Evolutionary conservation across 148 eudicot genomes (phyloP), one percentile per base, ranked within the genome.

Genomic region (Camellia granthamiana): DNA sequence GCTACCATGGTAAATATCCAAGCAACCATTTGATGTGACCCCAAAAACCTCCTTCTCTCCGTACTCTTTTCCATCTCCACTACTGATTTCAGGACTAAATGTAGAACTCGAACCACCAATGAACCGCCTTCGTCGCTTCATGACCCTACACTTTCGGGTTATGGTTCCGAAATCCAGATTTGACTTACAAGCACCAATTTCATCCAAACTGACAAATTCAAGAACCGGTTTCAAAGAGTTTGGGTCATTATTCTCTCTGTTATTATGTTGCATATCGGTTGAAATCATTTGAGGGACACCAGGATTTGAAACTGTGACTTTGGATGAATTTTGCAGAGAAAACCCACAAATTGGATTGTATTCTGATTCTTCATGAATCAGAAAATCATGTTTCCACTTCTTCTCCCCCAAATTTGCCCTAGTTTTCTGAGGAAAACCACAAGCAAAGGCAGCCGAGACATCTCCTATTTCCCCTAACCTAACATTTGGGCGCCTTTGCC

Each of bases 391-490:
- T 13, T 52, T 44, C 73, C 81, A 78, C 69, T 43, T 72, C n/a
- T 72, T 72, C 15, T 21, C 42, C 76, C 55, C 56, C 10, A 78
- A 42, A 71, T 67, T 70, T 54, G 54, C 71, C 41, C 30, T 52
- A 41, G 15, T 64, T 65, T 16, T 62, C 41, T 65, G 47, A 63
- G 82, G 51, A 14, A 74, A 38, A n/a, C 62, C 77, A 62, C 62
- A 61, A 16, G 77, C 46, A 64, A 72, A 80, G 74, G 72, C 78
- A 9, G 77, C 69, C 18, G 82, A 64, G 42, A 63, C 46, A 52
- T 80, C 82, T 74, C 82, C 82, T 47, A 74, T 18, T 52, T 80
- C 82, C 46, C 82, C 69, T 47, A 80, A 74, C 70, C 82, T 72
- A 30, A 80, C 72, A 80, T 73, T 73, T 73, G 82, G 82, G 56